Conservation (phyloP, 805 yeast species). For the Sporopachydermia quercuum region DNA sequence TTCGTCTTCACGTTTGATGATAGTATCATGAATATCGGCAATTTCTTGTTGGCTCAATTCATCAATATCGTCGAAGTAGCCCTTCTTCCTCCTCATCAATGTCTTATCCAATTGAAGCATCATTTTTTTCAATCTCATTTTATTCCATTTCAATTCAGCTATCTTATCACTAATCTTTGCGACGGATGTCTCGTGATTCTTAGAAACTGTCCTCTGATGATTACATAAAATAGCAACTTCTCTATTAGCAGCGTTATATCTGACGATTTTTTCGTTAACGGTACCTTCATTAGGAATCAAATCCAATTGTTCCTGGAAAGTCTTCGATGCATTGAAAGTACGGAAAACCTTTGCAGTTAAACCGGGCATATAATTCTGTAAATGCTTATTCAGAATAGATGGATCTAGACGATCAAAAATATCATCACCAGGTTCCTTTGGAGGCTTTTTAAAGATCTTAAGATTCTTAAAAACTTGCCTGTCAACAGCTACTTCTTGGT, state of each 20-base stretch:
- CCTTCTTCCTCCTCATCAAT: slow-evolving; percentile 31
- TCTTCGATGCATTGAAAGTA: slow-evolving; percentile 90
- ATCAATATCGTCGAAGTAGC: slow-evolving; percentile 52
- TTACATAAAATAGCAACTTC: slow-evolving; percentile 93
- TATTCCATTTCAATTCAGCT: slow-evolving; percentile 75
- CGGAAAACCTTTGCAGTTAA: slow-evolving; percentile 94
- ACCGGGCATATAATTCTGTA: slow-evolving; percentile 84
- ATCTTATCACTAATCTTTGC: slow-evolving; percentile 65
- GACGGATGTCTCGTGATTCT: slow-evolving; percentile 69
- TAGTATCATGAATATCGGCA: slow-evolving; percentile 36
- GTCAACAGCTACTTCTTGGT: slow-evolving; percentile 87
- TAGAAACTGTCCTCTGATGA: slow-evolving; percentile 87
- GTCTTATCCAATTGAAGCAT: slow-evolving; percentile 49
- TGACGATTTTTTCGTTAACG: slow-evolving; percentile 73
- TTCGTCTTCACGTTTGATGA: slow-evolving; percentile 53
- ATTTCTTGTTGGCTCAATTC: slow-evolving; percentile 55
- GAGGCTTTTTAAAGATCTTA: slow-evolving; percentile 73
- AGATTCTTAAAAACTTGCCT: slow-evolving; percentile 84
- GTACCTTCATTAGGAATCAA: slow-evolving; percentile 77
- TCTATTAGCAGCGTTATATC: slow-evolving; percentile 88
- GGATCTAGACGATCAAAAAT: slow-evolving; percentile 87
- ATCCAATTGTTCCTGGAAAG: slow-evolving; percentile 92
- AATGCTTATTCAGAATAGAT: slow-evolving; percentile 62
- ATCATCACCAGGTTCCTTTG: slow-evolving; percentile 86
- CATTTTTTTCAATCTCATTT: slow-evolving; percentile 56